Percentiles rank a stretch among this genome's conserved stretches.
These are phyloP conservation scores for Cladophialophora yegresii DNA, from an alignment of 2,329 filamentous ascomycete species.

Conservation along the genomic window DNA sequence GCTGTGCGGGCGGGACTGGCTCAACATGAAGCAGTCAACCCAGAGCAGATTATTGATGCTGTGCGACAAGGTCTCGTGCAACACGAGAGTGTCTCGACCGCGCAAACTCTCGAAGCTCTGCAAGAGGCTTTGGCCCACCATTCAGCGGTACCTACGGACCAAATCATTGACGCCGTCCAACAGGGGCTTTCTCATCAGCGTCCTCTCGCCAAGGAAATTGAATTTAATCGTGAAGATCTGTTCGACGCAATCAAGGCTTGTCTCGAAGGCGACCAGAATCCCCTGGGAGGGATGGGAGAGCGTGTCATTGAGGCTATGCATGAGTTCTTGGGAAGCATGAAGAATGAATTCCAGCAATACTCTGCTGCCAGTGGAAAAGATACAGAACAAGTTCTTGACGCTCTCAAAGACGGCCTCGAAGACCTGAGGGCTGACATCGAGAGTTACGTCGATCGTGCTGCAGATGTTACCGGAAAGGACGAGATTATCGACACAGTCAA, in stretches of 20 bases:
- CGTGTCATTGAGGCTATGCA: conserved; percentile 63
- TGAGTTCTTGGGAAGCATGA: conserved; percentile 62
- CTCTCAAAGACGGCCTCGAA: conserved; percentile 83
- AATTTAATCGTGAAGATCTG: conserved; percentile 55
- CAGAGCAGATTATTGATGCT: conserved; percentile 56
- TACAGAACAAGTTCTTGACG: conserved; percentile 84
- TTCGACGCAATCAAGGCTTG: conserved; percentile 61
- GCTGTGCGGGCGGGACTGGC: conserved; percentile 63
- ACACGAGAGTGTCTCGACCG: conserved; percentile 45
- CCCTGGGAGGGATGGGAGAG: conserved; percentile 58
- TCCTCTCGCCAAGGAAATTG: conserved; percentile 60
- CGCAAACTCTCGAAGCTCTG: conserved; percentile 51
- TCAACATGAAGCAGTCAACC: conserved; percentile 41
- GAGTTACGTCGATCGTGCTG: conserved; percentile 71
- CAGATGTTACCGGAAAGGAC: conserved; percentile 70
- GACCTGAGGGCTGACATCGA: conserved; percentile 79
- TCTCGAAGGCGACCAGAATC: conserved; percentile 56
- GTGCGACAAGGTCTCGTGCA: conserved; percentile 60
- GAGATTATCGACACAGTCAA: conserved; percentile 73
- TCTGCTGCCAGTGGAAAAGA: conserved; percentile 76
- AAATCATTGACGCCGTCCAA: conserved; percentile 60
- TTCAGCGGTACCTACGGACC: conserved; percentile 39
- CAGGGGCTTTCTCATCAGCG: conserved; percentile 57
- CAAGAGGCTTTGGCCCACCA: conserved; percentile 57
- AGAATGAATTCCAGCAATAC: conserved; percentile 72